phyloP scores from a whole-genome alignment of 116 monocot species.

The Thalassia testudinum region DNA sequence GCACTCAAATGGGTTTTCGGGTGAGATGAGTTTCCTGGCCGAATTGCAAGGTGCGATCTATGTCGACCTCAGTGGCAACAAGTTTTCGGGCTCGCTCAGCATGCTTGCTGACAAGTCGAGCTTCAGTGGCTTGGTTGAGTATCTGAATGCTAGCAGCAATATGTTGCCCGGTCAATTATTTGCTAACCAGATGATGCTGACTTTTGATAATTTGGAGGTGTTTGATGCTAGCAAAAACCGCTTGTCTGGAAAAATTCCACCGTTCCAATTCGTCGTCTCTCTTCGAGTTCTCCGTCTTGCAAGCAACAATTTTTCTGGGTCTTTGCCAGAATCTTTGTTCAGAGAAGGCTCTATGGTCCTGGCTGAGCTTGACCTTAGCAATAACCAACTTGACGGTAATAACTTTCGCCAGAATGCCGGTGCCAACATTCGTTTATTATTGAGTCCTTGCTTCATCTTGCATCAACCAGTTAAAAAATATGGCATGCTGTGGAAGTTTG shows the following conservation, averaged over 20 bases:
- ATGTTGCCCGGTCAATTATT: slow-evolving; percentile 43
- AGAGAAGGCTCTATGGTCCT: slow-evolving; percentile 50
- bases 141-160: slow-evolving; percentile 66
- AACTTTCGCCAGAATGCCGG: not conserved
- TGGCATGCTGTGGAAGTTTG: no score
- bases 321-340: slow-evolving; percentile 60
- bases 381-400: slow-evolving; percentile 68
- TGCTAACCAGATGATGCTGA: slow-evolving; percentile 23
- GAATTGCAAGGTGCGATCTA: slow-evolving; percentile 20
- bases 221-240: slow-evolving; percentile 70
- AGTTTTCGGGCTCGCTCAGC: slow-evolving; percentile 38
- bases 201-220: slow-evolving; percentile 64
- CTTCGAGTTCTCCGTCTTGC: slow-evolving; percentile 34
- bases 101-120: slow-evolving; percentile 32
- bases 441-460: no score
- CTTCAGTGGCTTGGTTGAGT: slow-evolving; percentile 23
- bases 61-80: slow-evolving; percentile 61
- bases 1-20: slow-evolving; percentile 32
- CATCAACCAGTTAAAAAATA: no score
- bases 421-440: no score
- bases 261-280: slow-evolving; percentile 63
- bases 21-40: slow-evolving; percentile 27
- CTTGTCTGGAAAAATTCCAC: slow-evolving; percentile 41
- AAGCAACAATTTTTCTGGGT: slow-evolving; percentile 53
- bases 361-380: slow-evolving; percentile 65